Base-by-base conservation (phyloP, 2,329 filamentous ascomycete genomes). In the Coniochaeta prunicola region DNA sequence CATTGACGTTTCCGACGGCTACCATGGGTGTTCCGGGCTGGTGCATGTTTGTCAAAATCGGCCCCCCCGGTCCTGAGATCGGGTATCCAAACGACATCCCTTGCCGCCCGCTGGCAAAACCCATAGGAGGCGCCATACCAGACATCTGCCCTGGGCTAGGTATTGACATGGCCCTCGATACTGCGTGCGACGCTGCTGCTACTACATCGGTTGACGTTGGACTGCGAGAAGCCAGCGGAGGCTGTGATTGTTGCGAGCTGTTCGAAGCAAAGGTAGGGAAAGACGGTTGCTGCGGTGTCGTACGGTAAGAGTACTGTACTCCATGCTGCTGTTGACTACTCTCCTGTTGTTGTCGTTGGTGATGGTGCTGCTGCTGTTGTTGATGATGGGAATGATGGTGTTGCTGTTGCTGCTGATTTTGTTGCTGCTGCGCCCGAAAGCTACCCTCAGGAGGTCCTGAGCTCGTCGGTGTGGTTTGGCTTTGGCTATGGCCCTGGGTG, bases 1-100 rank as follows among this genome's bases (percentile, higher is more conserved):
- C 81, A 1, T 86, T 85, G 48, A 78, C 76, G 30, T 59, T 81
- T 1, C 86, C 85, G 45, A 78, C 76, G 77, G 87, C 81, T n/a
- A 79, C 76, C 3, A 87, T 81, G 3, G 89, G 78, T 3, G 80
- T 80, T 8, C 66, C 62, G 1, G 66, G 62, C 13, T 66, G 61
- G 57, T 67, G 64, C 59, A 68, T 59, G 50, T 68, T 68, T 64
- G 63, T 65, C 58, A 68, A 26, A 1, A 68, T 61, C 1, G 65
- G 60, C 1, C 59, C 75, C 1, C 66, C 61, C 1, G 65, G 59
- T 1, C 59, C 75, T 65, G 61, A 63, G 64, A 68, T 80, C 82
- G 2, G 76, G 73, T 56, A 56, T 5, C 60, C 76, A 74, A 59
- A 71, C 63, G 60, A 71, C 70, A 62, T 84, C 85, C 17, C 75